Evolutionary conservation across 495 filamentous ascomycete species (phyloP).

Genomic region (Penicillium roqueforti): DNA sequence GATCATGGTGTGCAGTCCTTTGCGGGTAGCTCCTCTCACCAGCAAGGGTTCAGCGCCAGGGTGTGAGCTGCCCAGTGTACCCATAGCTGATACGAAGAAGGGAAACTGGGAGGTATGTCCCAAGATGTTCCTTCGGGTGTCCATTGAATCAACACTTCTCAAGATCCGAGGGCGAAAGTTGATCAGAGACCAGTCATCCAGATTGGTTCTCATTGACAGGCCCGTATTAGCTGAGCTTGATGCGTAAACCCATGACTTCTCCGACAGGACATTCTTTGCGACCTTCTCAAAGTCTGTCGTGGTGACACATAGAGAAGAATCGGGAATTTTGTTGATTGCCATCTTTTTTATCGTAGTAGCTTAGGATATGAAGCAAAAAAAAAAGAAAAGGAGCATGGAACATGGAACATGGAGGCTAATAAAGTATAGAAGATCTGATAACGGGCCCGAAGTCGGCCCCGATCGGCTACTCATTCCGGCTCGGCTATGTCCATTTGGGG

Average conservation of each 20-base stretch:
- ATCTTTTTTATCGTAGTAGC: not conserved
- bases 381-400: not conserved
- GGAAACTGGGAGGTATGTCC: slow-evolving; percentile 12
- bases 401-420: not conserved
- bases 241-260: slow-evolving; percentile 23
- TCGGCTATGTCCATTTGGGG: not conserved
- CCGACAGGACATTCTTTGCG: slow-evolving; percentile 15
- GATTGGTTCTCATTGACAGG: slow-evolving; percentile 15
- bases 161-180: slow-evolving; percentile 23
- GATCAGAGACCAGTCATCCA: slow-evolving; percentile 24
- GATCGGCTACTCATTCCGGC: not conserved
- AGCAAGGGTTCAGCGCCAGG: slow-evolving; percentile 17
- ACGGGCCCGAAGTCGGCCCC: slow-evolving; percentile 1
- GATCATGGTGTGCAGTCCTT: slow-evolving; percentile 18
- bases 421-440: slow-evolving; percentile 1
- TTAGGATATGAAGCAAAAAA: not conserved
- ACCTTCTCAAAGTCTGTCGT: slow-evolving; percentile 17
- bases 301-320: slow-evolving; percentile 14
- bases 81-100: slow-evolving; percentile 22
- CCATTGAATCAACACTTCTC: slow-evolving; percentile 17
- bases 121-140: slow-evolving; percentile 15
- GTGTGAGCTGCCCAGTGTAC: slow-evolving; percentile 16
- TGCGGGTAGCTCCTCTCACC: slow-evolving; percentile 15
- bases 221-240: slow-evolving; percentile 21
- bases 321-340: slow-evolving; percentile 3